Evolutionary conservation across 2,329 filamentous ascomycete species (phyloP).

Genomic region (Aspergillus aculeatus): DNA sequence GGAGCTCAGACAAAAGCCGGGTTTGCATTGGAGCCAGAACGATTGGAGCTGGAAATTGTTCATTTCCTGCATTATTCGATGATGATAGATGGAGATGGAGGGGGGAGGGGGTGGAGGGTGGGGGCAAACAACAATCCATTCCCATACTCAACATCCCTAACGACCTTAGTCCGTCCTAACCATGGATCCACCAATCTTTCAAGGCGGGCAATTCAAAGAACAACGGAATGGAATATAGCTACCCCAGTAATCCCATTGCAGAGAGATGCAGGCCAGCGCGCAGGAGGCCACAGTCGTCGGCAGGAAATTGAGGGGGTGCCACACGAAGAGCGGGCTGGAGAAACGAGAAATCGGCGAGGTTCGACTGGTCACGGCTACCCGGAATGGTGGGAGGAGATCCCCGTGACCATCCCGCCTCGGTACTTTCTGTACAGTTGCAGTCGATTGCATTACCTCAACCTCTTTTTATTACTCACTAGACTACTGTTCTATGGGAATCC

Average conservation of each 20-base stretch:
- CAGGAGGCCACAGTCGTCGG: not conserved
- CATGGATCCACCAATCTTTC: not conserved
- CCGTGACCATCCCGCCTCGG: slow-evolving; percentile 1
- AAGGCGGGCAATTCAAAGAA: not conserved
- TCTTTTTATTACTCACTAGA: not conserved
- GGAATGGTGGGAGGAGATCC: slow-evolving; percentile 4
- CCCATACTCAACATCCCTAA: not conserved
- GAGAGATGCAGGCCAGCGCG: not conserved
- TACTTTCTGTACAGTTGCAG: not conserved
- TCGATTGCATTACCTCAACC: not conserved
- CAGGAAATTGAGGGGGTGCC: not conserved
- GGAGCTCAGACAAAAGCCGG: slow-evolving; percentile 17
- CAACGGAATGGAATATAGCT: not conserved
- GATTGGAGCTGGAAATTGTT: slow-evolving; percentile 11
- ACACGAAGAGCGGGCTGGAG: not conserved
- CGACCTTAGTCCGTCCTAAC: not conserved
- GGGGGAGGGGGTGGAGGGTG: not conserved
- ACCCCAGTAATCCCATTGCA: not conserved
- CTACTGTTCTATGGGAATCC: no score
- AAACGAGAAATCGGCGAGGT: slow-evolving; percentile 2
- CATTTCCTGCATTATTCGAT: slow-evolving; percentile 17
- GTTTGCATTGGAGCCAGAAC: slow-evolving; percentile 10
- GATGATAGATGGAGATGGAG: slow-evolving; percentile 11
- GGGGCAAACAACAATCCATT: slow-evolving; percentile 5
- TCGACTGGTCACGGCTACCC: slow-evolving; percentile 1